Percentiles rank a stretch among this genome's conserved stretches.
Evolutionary conservation across 2,329 filamentous ascomycete species (phyloP).

Genomic region (Neofusicoccum cordaticola): DNA sequence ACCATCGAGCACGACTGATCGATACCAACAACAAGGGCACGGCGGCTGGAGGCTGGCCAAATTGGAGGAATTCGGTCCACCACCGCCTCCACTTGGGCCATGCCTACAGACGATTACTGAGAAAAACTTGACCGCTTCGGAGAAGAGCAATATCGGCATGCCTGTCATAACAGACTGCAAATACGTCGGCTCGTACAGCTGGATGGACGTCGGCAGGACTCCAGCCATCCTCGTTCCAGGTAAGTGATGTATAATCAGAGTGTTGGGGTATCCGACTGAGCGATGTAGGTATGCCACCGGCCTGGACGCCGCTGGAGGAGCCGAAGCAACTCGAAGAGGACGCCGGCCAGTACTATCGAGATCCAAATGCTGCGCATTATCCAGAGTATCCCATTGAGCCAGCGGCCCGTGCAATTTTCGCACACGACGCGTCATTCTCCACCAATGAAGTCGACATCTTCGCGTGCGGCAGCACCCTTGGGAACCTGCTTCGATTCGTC

Average conservation of each 20-base stretch:
- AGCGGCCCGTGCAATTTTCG: slow-evolving; percentile 44
- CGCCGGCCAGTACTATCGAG: slow-evolving; percentile 51
- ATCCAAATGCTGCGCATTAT: slow-evolving; percentile 53
- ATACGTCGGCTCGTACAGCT: slow-evolving; percentile 54
- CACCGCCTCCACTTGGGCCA: slow-evolving; percentile 27
- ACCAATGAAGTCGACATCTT: slow-evolving; percentile 51
- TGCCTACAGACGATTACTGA: slow-evolving; percentile 24
- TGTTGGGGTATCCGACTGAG: neutral
- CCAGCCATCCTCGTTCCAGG: slow-evolving; percentile 48
- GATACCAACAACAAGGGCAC: neutral
- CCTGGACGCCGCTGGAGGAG: slow-evolving; percentile 47
- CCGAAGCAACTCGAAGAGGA: slow-evolving; percentile 43
- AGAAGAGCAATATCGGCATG: neutral
- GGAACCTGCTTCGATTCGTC: slow-evolving; percentile 59
- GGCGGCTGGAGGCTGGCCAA: neutral
- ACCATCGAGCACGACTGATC: slow-evolving; percentile 20
- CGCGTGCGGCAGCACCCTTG: slow-evolving; percentile 60
- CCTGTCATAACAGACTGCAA: slow-evolving; percentile 38
- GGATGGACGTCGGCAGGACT: slow-evolving; percentile 36
- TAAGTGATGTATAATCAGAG: slow-evolving; percentile 22
- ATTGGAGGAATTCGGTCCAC: neutral
- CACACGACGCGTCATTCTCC: slow-evolving; percentile 36
- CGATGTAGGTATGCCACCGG: slow-evolving; percentile 48
- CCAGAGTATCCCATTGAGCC: slow-evolving; percentile 53
- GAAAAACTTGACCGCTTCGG: slow-evolving; percentile 13